phyloP scores from a whole-genome alignment of 257 asterid genomes.

The Paraleonurus japonicus region DNA sequence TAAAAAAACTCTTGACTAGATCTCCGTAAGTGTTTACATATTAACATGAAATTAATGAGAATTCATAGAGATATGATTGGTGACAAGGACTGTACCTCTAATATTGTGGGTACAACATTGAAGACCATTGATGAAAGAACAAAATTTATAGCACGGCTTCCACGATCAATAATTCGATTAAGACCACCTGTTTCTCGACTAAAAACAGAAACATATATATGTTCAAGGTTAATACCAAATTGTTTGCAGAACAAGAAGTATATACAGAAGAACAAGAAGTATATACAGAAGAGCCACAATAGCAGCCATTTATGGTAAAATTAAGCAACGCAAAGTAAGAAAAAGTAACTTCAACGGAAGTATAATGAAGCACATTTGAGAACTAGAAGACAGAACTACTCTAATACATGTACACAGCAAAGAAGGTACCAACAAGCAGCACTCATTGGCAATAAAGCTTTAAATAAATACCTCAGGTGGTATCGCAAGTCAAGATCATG shows the following conservation, averaged over 20 bases:
- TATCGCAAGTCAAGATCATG: conserved; percentile 90
- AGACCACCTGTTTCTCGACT: conserved; percentile 99
- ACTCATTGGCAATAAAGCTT: conserved; percentile 7
- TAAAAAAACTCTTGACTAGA: conserved; percentile 9
- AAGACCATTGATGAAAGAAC: conserved; percentile 93
- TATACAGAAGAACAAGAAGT: conserved; percentile 2
- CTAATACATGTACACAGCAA: conserved; percentile 5
- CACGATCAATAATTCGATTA: conserved; percentile 92
- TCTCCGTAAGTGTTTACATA: background rate
- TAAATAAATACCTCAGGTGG: conserved; percentile 78
- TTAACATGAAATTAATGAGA: background rate
- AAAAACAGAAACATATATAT: conserved; percentile 29
- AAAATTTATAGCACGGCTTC: conserved; percentile 97
- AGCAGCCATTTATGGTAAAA: background rate
- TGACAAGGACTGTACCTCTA: conserved; percentile 58
- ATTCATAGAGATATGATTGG: conserved; percentile 7
- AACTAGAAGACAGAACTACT: conserved; percentile 11
- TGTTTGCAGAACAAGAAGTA: conserved; percentile 14
- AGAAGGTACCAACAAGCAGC: conserved; percentile 3
- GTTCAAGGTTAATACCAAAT: conserved; percentile 1
- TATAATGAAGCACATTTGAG: conserved; percentile 14
- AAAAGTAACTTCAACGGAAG: background rate
- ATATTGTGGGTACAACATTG: conserved; percentile 87
- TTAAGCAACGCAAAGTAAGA: background rate
- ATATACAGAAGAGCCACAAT: conserved; percentile 7